Evolutionary conservation across 2,329 filamentous ascomycete genomes (phyloP).

Genomic region (Zymoseptoria brevis): DNA sequence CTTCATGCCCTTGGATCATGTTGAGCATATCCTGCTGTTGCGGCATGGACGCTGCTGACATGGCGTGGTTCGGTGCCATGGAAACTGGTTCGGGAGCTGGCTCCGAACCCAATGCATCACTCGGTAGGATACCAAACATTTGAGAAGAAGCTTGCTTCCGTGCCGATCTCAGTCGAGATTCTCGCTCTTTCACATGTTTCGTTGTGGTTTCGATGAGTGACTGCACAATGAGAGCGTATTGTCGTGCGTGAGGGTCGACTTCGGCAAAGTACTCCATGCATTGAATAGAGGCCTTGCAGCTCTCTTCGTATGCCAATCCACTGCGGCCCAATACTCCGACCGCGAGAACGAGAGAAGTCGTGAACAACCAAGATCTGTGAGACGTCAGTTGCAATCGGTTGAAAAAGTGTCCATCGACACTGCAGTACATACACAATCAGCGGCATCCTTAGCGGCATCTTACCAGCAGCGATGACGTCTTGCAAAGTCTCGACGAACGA

Average conservation of each 20-base stretch:
- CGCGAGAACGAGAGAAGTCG: conserved; percentile 24
- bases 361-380: conserved; percentile 24
- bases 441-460: conserved; percentile 16
- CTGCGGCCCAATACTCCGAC: conserved; percentile 22
- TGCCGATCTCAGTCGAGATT: conserved; percentile 14
- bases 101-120: not conserved
- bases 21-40: not conserved
- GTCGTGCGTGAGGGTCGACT: conserved; percentile 24
- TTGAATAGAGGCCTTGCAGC: conserved; percentile 14
- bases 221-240: conserved; percentile 22
- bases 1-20: conserved; percentile 1
- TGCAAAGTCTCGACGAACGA: conserved; percentile 20
- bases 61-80: not conserved
- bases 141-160: conserved; percentile 23
- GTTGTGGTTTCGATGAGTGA: conserved; percentile 20
- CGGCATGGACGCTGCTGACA: not conserved
- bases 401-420: not conserved
- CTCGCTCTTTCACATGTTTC: conserved; percentile 16
- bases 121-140: conserved; percentile 20
- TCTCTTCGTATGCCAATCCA: conserved; percentile 19
- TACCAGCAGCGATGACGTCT: conserved; percentile 10
- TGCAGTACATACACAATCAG: conserved; percentile 18
- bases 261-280: conserved; percentile 24
- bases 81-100: not conserved
- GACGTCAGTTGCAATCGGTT: not conserved